Evolutionary conservation across 768 basidiomycete genomes (phyloP), one percentile per base, ranked within the genome.

Genomic region (Mycena belliarum): DNA sequence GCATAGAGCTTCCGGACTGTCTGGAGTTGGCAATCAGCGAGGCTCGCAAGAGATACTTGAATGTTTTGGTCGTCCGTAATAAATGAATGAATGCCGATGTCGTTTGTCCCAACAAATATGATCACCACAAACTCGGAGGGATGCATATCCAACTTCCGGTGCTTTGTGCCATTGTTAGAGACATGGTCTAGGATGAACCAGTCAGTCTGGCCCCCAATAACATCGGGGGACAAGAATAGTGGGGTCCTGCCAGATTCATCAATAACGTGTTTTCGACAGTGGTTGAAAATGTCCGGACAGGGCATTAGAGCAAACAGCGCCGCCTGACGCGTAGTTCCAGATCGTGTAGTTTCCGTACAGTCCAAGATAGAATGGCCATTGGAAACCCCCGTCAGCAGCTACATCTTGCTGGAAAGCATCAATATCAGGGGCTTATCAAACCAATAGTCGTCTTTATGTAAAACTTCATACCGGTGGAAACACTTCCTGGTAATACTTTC

Each of bases 111-210:
- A 23, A 67, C 54, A 45, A 49, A 67, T 15, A 63, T 29, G 25
- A 67, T 50, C 24, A 63, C 66, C 8, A 65, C 64, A 44, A 66
- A 67, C 29, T 60, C 59, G 4, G 52, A 38, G 5, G 66, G 65
- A 26, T 68, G 63, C 44, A 68, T 59, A n/a, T 55, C 47, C n/a
- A 68, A 63, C n/a, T 51, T 62, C 44, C 66, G 65, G 23, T 63
- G 33, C 24, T 55, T 52, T 1, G 61, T 65, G 3, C 60, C 60
- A 49, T 57, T 50, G 37, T 43, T 42, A 28, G 48, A 37, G n/a
- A 68, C 59, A 42, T 66, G 65, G 50, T 68, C 66, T 43, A 64
- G 58, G 42, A 68, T 61, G 48, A 68, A 68, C 66, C 66, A 68
- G 44, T 49, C 63, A 33, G 55, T 52, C 28, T 68, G 66, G 21